Evolutionary conservation across 306 rosid genomes (phyloP), one percentile per base, ranked within the genome.

Genomic region (Gillenia trifoliata): DNA sequence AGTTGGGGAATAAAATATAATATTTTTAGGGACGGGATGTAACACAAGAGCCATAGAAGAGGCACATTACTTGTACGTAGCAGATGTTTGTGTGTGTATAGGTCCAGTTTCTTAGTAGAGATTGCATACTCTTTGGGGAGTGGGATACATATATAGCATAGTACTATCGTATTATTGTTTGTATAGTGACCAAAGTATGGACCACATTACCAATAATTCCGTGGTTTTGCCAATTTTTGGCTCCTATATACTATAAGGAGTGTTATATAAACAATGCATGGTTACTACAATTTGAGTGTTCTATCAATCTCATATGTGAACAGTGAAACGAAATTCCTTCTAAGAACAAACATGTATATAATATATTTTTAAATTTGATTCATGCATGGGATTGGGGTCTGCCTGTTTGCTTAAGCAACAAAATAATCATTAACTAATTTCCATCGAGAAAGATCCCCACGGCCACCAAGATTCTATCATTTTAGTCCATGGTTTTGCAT

Each of bases 401-500:
- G 50, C 50, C 19, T 45, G 19, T 15, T 4, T 45, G 19, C 19
- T 45, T 45, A 45, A 15, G 7, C 19, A 13, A 1, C 19, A 16
- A 45, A 45, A 13, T 45, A 45, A 45, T 13, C 50, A 15, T 1
- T 45, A 45, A 15, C 0, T 45, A 45, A 45, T 45, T 38, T 72
- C 45, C 72, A 20, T 67, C 30, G 45, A 56, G 68, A 30, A 69
- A 72, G 71, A 70, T 17, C 71, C 55, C 65, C 50, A 16, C 17
- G 19, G 50, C 50, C 50, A 43, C 19, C 50, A 43, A 43, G 6
- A 43, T 10, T 49, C 17, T 70, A 15, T 9, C 15, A 13, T 4
- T 54, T 20, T 55, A 31, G 68, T 64, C 50, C 84, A 75, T 64
- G 47, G 68, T 60, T 19, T 78, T 54, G 38, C 43, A 61, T 33